Base-by-base conservation (phyloP, 169 alveolate genomes). In the Eimeria necatrix region DNA sequence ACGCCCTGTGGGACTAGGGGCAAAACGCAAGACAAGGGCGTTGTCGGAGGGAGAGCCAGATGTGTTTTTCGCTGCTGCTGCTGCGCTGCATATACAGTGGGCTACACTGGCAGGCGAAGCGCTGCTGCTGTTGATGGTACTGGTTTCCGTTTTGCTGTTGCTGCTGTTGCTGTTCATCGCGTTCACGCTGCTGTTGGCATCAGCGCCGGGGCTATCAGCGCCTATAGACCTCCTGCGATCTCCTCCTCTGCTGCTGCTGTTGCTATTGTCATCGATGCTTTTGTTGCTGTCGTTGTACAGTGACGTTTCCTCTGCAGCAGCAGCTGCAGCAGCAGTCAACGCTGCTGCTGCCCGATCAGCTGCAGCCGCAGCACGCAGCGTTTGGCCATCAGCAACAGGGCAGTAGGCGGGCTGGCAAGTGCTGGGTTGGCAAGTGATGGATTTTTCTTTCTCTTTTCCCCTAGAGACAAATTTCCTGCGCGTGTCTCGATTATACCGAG, bases 1-100 rank as follows among this genome's bases (percentile, higher is more conserved):
- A 52, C 73, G 93, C 12, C 98, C 98, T 3, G 98, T 97, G 32
- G 98, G 98, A 26, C 98, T 94, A 78, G 97, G 97, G 56, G 97
- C 97, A 88, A 96, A 96, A 61, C 97, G 84, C 51, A 94, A 10
- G 41, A 88, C 94, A 73, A 73, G 84, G 84, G 84, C 20, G 68
- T 10, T 56, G 68, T 56, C 68, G 68, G 12, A 56, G 68, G 12
- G 49, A 46, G 26, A 6, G 7, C 56, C 56, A 73, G 84, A 0
- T 22, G 84, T 6, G 16, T 49, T 73, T 10, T 26, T 73, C 26
- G 84, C 84, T 73, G 84, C 84, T 41, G 84, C 53, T n/a, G 84
- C 53, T n/a, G 84, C 56, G 14, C 46, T 22, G 51, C 84, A 32
- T 41, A 73, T 73, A 18, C 84, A 24, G 49, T 4, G 20, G 20